Conservation (phyloP, 179 eudicot species). For the Sideroxylon spinosum region DNA sequence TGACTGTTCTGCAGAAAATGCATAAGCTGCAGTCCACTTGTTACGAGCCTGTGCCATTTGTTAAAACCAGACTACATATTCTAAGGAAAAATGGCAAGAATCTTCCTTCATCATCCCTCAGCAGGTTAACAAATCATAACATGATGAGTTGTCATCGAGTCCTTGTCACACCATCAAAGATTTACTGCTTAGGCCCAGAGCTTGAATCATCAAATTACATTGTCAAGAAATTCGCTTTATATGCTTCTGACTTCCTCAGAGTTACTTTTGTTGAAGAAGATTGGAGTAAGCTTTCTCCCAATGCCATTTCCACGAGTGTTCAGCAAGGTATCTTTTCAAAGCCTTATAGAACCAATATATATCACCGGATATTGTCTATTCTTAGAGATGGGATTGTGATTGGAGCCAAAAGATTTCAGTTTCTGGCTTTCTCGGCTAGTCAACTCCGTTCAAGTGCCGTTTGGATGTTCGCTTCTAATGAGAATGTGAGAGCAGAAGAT, state of each 20-base stretch:
- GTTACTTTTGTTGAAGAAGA: conserved; percentile 97
- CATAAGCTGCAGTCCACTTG: conserved; percentile 53
- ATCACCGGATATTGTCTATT: conserved; percentile 65
- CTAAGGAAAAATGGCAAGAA: conserved; percentile 30
- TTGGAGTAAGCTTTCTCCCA: conserved; percentile 68
- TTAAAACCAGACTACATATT: conserved; percentile 35
- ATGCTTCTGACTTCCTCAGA: conserved; percentile 72
- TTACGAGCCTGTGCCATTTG: conserved; percentile 69
- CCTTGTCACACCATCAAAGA: conserved; percentile 74
- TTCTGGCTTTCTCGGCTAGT: conserved; percentile 89
- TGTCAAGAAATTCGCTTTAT: conserved; percentile 65
- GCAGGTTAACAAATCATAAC: conserved; percentile 44
- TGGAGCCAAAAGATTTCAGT: conserved; percentile 69
- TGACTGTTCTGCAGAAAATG: conserved; percentile 54
- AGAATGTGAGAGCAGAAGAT: conserved; percentile 62
- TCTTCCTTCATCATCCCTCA: conserved; percentile 35
- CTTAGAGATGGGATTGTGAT: conserved; percentile 70
- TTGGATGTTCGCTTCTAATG: conserved; percentile 99
- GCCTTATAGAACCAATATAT: conserved; percentile 56
- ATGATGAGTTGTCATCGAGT: conserved; percentile 87
- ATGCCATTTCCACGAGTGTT: conserved; percentile 49
- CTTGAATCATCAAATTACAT: conserved; percentile 82
- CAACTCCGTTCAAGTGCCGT: conserved; percentile 89
- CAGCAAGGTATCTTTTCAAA: conserved; percentile 65
- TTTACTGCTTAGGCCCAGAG: conserved; percentile 92